Percentiles rank a stretch among this genome's conserved stretches.
These are phyloP conservation scores for Ogataea sp. DNA, from an alignment of 805 yeast species.

Conservation along the genomic window DNA sequence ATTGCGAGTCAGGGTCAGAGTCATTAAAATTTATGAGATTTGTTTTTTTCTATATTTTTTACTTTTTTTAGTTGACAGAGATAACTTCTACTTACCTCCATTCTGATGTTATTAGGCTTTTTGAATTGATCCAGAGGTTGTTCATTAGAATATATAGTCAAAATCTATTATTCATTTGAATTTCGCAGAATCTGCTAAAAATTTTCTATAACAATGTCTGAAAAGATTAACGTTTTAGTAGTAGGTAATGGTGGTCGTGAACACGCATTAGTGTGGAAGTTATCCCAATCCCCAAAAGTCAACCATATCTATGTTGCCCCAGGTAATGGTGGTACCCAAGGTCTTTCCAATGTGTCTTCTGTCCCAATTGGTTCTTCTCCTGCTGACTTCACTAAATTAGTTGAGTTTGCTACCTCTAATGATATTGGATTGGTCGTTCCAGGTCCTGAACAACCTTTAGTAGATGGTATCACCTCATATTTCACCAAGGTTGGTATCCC, in stretches of 20 bases:
- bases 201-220: too few relatives aligned
- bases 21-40: too few relatives aligned
- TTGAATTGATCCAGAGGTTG: too few relatives aligned
- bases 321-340: conserved; percentile 89
- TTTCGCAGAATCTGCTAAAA: too few relatives aligned
- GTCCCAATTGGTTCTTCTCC: conserved; percentile 61
- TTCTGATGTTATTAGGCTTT: too few relatives aligned
- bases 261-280: conserved; percentile 91
- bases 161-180: too few relatives aligned
- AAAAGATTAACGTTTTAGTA: conserved; percentile 54
- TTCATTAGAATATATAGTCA: too few relatives aligned
- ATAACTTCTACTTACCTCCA: too few relatives aligned
- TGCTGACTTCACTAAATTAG: conserved; percentile 61
- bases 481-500: conserved; percentile 84
- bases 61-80: too few relatives aligned
- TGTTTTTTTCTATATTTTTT: neutral
- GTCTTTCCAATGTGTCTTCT: conserved; percentile 51
- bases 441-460: conserved; percentile 99
- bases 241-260: conserved; percentile 99
- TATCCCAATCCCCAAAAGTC: conserved; percentile 70
- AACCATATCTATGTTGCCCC: conserved; percentile 83
- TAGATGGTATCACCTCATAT: conserved; percentile 75
- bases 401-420: conserved; percentile 64
- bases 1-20: neutral
- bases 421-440: conserved; percentile 74